phyloP scores from a whole-genome alignment of 2,329 filamentous ascomycete genomes.

The Parastagonospora avenae region DNA sequence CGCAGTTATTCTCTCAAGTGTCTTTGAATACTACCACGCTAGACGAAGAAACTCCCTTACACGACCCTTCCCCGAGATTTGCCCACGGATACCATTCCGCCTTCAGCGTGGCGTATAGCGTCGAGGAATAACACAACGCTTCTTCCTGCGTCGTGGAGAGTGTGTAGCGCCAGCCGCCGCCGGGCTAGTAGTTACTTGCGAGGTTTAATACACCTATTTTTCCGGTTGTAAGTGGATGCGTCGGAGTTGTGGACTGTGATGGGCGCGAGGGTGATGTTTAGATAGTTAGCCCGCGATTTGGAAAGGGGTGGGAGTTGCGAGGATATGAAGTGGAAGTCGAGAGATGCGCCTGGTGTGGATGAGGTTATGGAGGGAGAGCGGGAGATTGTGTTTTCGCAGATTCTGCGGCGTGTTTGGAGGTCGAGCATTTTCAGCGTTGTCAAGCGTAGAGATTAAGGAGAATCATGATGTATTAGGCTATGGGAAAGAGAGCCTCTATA shows the following conservation, averaged over 20 bases:
- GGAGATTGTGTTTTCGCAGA: conserved; percentile 27
- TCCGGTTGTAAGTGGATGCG: conserved; percentile 21
- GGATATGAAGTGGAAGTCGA: conserved; percentile 20
- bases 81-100: conserved; percentile 32
- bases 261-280: conserved; percentile 9
- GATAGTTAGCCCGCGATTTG: conserved; percentile 7
- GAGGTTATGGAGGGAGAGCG: conserved; percentile 15
- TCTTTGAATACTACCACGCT: conserved; percentile 26
- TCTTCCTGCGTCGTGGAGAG: conserved; percentile 29
- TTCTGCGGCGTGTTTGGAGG: conserved; percentile 20
- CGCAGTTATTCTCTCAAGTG: conserved; percentile 19
- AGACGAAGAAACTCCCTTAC: conserved; percentile 25
- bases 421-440: conserved; percentile 21
- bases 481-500: no score
- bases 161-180: conserved; percentile 28
- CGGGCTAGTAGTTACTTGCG: conserved; percentile 24
- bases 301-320: conserved; percentile 18
- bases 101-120: conserved; percentile 21
- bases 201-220: conserved; percentile 27
- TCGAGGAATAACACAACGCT: conserved; percentile 30
- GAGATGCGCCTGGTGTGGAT: conserved; percentile 15
- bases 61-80: conserved; percentile 21
- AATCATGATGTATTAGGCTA: no score
- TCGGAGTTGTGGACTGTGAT: conserved; percentile 24
- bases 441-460: no score